These are phyloP conservation scores for Colletotrichum horii DNA, from an alignment of 2,329 filamentous ascomycete genomes.

Conservation along the genomic window DNA sequence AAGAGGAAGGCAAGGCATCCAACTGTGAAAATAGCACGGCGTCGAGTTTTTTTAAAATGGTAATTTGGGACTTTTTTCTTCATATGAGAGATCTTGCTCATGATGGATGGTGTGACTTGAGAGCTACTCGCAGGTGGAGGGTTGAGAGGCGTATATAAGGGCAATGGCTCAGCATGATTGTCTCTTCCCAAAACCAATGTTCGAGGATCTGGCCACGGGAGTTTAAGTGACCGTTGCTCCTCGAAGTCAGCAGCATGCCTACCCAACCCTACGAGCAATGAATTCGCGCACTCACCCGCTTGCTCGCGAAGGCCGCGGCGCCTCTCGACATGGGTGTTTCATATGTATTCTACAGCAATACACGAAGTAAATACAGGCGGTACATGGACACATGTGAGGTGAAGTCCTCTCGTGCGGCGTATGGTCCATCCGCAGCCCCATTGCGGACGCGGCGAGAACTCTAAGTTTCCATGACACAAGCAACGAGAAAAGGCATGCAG, in stretches of 20 bases:
- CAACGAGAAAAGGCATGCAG: too few species aligned
- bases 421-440: too few species aligned
- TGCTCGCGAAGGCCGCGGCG: neutral
- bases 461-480: too few species aligned
- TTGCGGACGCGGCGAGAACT: too few species aligned
- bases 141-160: neutral
- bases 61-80: neutral
- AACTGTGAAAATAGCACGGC: neutral
- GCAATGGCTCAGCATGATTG: too few species aligned
- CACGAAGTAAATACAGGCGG: too few species aligned
- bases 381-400: too few species aligned
- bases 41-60: constrained; percentile 9
- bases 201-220: too few species aligned
- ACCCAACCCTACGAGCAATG: neutral
- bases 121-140: too few species aligned
- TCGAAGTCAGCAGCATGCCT: neutral
- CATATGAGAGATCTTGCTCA: neutral
- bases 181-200: too few species aligned
- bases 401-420: too few species aligned
- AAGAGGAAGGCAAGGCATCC: neutral
- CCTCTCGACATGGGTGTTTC: accelerated
- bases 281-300: neutral
- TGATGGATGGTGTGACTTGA: neutral
- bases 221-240: too few species aligned
- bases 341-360: accelerated